These are phyloP conservation scores for Durio zibethinus DNA, from an alignment of 345 rosid genomes.

Conservation along the genomic window DNA sequence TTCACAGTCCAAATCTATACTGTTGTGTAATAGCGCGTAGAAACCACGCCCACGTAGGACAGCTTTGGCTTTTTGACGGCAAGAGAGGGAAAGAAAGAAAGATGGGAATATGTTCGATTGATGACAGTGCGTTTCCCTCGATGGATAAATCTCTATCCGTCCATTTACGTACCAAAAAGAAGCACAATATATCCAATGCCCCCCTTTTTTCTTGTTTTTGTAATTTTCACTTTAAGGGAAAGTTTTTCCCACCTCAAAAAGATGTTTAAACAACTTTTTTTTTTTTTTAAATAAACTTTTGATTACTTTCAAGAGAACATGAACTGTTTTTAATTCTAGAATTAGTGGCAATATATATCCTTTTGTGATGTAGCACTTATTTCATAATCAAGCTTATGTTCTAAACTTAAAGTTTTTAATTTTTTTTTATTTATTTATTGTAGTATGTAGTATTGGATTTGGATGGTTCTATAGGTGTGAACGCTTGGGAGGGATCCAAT, in stretches of 20 bases:
- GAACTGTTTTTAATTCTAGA: not conserved
- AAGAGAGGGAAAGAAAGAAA: not conserved
- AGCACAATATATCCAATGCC: not conserved
- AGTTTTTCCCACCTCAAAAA: constrained; percentile 19
- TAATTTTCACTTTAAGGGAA: not conserved
- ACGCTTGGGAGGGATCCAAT: constrained; percentile 35
- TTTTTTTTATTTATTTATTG: no score
- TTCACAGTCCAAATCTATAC: not conserved
- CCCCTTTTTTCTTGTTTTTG: not conserved
- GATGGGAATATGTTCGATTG: constrained; percentile 49
- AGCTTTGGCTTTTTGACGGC: constrained; percentile 23
- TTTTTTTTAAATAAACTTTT: not conserved
- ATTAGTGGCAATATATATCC: not conserved
- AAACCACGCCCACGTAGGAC: constrained; percentile 48
- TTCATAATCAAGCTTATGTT: constrained; percentile 25
- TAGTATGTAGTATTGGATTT: not conserved
- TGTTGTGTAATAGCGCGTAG: constrained; percentile 42
- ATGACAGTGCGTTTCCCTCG: constrained; percentile 21
- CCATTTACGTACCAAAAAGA: constrained; percentile 24
- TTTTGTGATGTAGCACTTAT: constrained; percentile 12
- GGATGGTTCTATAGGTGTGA: constrained; percentile 7
- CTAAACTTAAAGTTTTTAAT: no score
- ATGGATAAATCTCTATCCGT: constrained; percentile 29
- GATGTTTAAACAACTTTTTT: constrained; percentile 8
- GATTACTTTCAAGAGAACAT: not conserved